A percentile compares a stretch with the other conserved stretches of the same genome.
Evolutionary conservation across 1,284 basidiomycete genomes (phyloP).

Genomic region (Ceratobasidium sp.): DNA sequence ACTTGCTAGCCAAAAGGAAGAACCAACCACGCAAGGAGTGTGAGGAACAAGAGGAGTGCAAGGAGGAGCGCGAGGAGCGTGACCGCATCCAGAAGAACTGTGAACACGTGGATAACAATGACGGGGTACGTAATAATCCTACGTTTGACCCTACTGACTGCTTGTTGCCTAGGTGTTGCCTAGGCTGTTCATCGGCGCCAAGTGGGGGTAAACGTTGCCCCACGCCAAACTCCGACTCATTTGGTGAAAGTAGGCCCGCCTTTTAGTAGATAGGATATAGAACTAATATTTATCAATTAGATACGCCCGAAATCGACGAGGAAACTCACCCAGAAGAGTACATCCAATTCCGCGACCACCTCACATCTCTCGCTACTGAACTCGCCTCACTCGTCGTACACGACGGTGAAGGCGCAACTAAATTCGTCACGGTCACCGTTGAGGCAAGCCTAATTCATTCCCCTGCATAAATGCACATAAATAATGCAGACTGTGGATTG

Average conservation of each 20-base stretch:
- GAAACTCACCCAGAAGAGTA: conserved; percentile 73
- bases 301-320: conserved; percentile 74
- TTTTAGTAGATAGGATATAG: not conserved
- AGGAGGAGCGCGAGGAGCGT: too few relatives aligned
- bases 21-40: too few relatives aligned
- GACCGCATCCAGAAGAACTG: too few relatives aligned
- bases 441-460: conserved; percentile 67
- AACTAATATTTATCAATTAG: conserved; percentile 8
- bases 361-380: conserved; percentile 89
- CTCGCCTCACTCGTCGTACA: conserved; percentile 94
- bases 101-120: too few relatives aligned
- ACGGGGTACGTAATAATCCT: too few relatives aligned
- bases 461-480: not conserved
- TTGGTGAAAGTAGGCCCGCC: conserved; percentile 51
- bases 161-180: too few relatives aligned
- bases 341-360: conserved; percentile 80
- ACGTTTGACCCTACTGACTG: too few relatives aligned
- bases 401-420: conserved; percentile 98
- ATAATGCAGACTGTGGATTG: not conserved
- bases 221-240: too few relatives aligned
- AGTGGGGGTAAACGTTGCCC: too few relatives aligned
- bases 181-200: too few relatives aligned
- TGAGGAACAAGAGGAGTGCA: too few relatives aligned
- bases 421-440: conserved; percentile 94
- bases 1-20: too few relatives aligned